A percentile compares a stretch with the other conserved stretches of the same genome.
These are phyloP conservation scores for Oryza glumipatula DNA, from an alignment of 176 grass and related monocot species.

Conservation along the genomic window DNA sequence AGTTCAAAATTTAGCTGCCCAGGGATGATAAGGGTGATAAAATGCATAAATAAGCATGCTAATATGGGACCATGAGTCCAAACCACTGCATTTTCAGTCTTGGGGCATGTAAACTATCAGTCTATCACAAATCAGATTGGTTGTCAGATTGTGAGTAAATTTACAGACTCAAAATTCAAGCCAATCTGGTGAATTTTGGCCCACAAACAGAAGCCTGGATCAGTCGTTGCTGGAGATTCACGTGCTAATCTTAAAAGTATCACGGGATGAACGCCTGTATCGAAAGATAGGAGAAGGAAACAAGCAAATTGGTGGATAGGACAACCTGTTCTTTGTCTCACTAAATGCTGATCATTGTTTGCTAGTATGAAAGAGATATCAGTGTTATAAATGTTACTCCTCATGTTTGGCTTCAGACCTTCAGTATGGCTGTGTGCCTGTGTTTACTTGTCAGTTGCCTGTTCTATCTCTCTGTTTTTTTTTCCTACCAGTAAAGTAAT, in stretches of 20 bases:
- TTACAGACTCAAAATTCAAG: not conserved
- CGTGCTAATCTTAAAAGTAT: conserved; percentile 27
- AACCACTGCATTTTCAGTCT: not conserved
- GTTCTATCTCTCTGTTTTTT: conserved; percentile 1
- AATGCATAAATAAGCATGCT: not conserved
- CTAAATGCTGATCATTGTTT: conserved; percentile 6
- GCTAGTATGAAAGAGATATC: conserved; percentile 1
- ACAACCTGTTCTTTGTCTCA: conserved; percentile 35
- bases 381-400: conserved; percentile 9
- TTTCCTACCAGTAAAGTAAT: not conserved
- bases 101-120: not conserved
- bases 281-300: conserved; percentile 1
- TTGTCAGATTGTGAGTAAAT: not conserved
- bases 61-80: conserved; percentile 1
- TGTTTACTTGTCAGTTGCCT: conserved; percentile 17
- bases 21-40: not conserved
- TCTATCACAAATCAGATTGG: not conserved
- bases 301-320: conserved; percentile 21
- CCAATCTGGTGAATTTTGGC: conserved; percentile 16
- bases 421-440: not conserved
- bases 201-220: not conserved
- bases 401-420: not conserved
- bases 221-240: conserved; percentile 41
- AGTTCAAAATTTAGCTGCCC: not conserved
- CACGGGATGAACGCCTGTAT: conserved; percentile 27